Base-by-base conservation (phyloP, 305 asterid species). In the Fraxinus floribunda region DNA sequence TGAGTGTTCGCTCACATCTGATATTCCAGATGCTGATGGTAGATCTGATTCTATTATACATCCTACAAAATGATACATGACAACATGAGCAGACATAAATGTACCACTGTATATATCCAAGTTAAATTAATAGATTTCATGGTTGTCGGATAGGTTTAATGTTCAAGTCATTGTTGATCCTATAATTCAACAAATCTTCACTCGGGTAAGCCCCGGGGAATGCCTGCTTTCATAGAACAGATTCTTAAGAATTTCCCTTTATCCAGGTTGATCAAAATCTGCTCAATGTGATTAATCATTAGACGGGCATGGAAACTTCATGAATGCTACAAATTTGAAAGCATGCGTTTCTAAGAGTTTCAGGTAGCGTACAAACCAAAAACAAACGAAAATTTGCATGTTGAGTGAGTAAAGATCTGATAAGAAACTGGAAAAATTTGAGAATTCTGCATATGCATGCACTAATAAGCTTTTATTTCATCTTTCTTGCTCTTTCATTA, bases 21-120 rank as follows among this genome's bases (percentile, higher is more conserved):
- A 88, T 74, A 86, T 87, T 68, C 91, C 90, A 20, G 93, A 90
- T 64, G 90, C 85, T 36, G 95, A 92, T 81, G 94, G 83, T 78
- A 82, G 87, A 26, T 88, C 93, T 35, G 81, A 77, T 84, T 85
- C 91, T 79, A 80, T 78, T 52, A 41, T 20, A 9, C 82, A 85
- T 64, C 89, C 93, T 89, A 66, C 85, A 85, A 75, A 82, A 89
- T 52, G 74, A 66, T 26, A 78, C 79, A 82, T 10, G 5, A 35
- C n/a, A 8, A 35, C 66, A 57, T 57, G 26, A 57, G 66, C 71
- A 7, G 11, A 22, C 13, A 20, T 60, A 2, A 3, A 60, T 22
- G 71, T 13, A 60, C 70, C 71, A 60, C 32, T 7, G 15, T 60
- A 20, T 60, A 60, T 20, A 20, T 60, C 71, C 30, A 60, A 60